Evolutionary conservation across 495 filamentous ascomycete genomes (phyloP).

Genomic region (Aspergillus sparsus): DNA sequence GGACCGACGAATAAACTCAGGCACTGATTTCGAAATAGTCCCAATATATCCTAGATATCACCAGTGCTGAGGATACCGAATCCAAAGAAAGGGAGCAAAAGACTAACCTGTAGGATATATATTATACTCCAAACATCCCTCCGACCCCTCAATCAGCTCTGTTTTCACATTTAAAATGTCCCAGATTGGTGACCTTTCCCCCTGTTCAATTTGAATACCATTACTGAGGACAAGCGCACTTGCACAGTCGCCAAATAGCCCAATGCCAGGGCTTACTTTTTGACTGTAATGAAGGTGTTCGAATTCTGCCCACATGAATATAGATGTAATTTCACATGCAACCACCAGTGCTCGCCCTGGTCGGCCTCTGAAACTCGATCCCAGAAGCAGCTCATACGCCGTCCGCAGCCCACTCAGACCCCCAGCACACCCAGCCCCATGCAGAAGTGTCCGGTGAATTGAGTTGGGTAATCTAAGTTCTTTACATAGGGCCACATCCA

Average conservation of each 20-base stretch:
- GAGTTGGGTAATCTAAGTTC: not conserved
- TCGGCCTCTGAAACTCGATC: not conserved
- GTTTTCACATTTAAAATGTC: not conserved
- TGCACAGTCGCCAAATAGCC: constrained; percentile 3
- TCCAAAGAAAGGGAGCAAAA: not conserved
- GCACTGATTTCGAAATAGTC: not conserved
- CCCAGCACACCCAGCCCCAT: constrained; percentile 8
- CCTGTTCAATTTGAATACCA: not conserved
- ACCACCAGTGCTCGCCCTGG: constrained; percentile 1
- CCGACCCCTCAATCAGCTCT: constrained; percentile 6
- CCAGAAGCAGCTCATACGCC: constrained; percentile 1
- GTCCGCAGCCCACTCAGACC: not conserved
- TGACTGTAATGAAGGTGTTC: not conserved
- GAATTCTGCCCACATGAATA: not conserved
- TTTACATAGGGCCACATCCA: not conserved
- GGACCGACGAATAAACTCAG: not conserved
- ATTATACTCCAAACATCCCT: constrained; percentile 1
- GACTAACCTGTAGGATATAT: not conserved
- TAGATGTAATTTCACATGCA: constrained; percentile 4
- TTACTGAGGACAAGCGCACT: constrained; percentile 9
- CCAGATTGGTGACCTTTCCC: not conserved
- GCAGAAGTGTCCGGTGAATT: constrained; percentile 1
- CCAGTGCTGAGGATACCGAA: not conserved
- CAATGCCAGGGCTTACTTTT: not conserved
- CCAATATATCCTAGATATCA: not conserved